Percentiles rank a stretch among this genome's conserved stretches.
These are phyloP conservation scores for Gynandropsis gynandra DNA, from an alignment of 345 rosid species.

Conservation along the genomic window DNA sequence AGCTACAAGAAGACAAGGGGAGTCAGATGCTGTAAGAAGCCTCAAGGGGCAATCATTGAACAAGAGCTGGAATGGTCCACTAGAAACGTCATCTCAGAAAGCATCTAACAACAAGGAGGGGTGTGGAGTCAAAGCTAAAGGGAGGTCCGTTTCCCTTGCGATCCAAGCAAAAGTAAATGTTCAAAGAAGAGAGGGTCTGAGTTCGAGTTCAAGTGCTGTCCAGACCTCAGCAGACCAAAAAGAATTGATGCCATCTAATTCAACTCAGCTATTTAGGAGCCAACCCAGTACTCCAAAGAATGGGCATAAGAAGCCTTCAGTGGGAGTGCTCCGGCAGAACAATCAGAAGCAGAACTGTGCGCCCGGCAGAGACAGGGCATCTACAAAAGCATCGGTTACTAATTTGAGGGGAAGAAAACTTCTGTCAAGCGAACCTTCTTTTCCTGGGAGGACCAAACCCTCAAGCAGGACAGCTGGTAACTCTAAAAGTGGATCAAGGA, in stretches of 20 bases:
- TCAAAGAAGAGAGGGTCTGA: constrained; percentile 63
- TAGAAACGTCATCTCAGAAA: constrained; percentile 31
- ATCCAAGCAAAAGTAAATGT: constrained; percentile 80
- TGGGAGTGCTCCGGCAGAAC: constrained; percentile 71
- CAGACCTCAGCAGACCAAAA: constrained; percentile 29
- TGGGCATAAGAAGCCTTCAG: constrained; percentile 41
- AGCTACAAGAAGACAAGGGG: constrained; percentile 38
- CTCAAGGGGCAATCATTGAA: constrained; percentile 58
- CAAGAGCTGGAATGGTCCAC: constrained; percentile 64
- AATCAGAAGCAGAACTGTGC: constrained; percentile 76
- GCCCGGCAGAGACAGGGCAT: constrained; percentile 37
- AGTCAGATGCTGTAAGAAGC: constrained; percentile 46
- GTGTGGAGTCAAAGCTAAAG: constrained; percentile 43
- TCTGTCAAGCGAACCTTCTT: constrained; percentile 30
- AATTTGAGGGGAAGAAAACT: constrained; percentile 37
- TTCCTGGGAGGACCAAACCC: constrained; percentile 29
- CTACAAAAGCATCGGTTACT: constrained; percentile 35
- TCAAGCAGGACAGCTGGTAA: constrained; percentile 32
- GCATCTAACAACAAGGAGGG: constrained; percentile 43
- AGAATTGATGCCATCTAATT: constrained; percentile 15
- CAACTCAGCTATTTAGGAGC: constrained; percentile 42
- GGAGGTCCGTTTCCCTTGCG: constrained; percentile 75
- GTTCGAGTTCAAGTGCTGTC: constrained; percentile 24
- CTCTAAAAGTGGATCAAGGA: constrained; percentile 50
- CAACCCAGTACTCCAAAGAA: constrained; percentile 46